Percentiles rank a stretch among this genome's conserved stretches.
phyloP scores from a whole-genome alignment of 2,329 filamentous ascomycete species.

The Setomelanomma holmii region DNA sequence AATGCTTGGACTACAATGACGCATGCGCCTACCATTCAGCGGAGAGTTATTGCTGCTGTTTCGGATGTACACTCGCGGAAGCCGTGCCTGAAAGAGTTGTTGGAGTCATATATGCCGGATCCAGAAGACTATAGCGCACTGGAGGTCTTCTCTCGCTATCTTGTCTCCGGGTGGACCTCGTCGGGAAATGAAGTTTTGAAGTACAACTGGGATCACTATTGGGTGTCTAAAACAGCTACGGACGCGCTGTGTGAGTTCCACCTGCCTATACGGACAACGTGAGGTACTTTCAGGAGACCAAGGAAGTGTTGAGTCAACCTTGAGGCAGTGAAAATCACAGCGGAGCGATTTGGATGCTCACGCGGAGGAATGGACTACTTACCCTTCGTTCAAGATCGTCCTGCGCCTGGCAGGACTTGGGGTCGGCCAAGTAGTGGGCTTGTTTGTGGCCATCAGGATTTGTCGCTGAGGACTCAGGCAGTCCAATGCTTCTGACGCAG shows the following conservation, averaged over 20 bases:
- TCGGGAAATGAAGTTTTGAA: conserved; percentile 78
- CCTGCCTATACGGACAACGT: conserved; percentile 1
- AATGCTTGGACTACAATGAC: conserved; percentile 32
- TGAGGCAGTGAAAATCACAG: too few species aligned
- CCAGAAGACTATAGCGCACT: conserved; percentile 61
- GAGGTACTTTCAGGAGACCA: too few species aligned
- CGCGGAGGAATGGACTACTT: too few species aligned
- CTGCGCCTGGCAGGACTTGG: too few species aligned
- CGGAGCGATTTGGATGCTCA: too few species aligned
- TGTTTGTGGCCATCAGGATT: too few species aligned
- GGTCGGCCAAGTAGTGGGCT: too few species aligned
- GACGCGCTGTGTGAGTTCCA: neutral
- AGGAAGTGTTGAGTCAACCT: too few species aligned
- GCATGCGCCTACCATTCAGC: conserved; percentile 43
- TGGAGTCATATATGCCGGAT: conserved; percentile 62
- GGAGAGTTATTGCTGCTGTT: conserved; percentile 70
- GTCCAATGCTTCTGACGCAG: too few species aligned
- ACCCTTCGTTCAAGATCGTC: too few species aligned
- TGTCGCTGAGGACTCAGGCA: too few species aligned
- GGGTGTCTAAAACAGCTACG: conserved; percentile 40
- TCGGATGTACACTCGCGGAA: conserved; percentile 82
- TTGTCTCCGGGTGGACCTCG: conserved; percentile 78
- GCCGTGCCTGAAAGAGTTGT: conserved; percentile 70
- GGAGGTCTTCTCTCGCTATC: conserved; percentile 79
- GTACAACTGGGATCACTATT: conserved; percentile 68